phyloP scores from a whole-genome alignment of 257 asterid species.

The Gentiana dahurica region DNA sequence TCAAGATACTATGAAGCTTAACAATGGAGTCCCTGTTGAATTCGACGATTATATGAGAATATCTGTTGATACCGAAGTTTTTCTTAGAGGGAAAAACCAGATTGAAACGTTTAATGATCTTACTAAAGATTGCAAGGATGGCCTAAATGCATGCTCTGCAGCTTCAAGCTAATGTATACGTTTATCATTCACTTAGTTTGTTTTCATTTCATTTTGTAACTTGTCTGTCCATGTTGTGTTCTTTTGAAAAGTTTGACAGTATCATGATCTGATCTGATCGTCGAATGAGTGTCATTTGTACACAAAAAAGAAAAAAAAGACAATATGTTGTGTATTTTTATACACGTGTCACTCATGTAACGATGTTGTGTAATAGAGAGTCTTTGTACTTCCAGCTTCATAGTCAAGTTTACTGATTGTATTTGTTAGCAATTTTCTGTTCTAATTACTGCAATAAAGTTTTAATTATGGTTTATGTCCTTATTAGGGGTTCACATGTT shows the following conservation, averaged over 20 bases:
- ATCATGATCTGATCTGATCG: too few species aligned
- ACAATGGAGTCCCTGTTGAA: slow-evolving; percentile 54
- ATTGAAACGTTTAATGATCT: slow-evolving; percentile 80
- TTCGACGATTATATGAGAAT: slow-evolving; percentile 82
- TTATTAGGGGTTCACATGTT: too few species aligned
- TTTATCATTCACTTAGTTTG: slow-evolving; percentile 2
- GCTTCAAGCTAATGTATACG: slow-evolving; percentile 25
- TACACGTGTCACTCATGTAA: too few species aligned
- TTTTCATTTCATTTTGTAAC: not conserved
- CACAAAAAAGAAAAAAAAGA: too few species aligned
- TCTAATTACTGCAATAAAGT: too few species aligned
- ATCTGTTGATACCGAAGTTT: slow-evolving; percentile 67
- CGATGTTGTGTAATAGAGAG: too few species aligned
- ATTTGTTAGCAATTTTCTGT: too few species aligned
- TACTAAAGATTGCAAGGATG: slow-evolving; percentile 74
- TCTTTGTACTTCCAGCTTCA: too few species aligned
- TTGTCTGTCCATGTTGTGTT: not conserved
- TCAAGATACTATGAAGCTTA: slow-evolving; percentile 47
- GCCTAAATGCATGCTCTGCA: slow-evolving; percentile 45
- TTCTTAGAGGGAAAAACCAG: slow-evolving; percentile 59
- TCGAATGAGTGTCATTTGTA: too few species aligned
- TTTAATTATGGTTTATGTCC: too few species aligned
- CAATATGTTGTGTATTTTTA: too few species aligned
- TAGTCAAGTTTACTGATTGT: too few species aligned
- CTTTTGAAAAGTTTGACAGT: not conserved